A percentile compares a stretch with the other conserved stretches of the same genome.
phyloP scores from a whole-genome alignment of 139 green algal genomes.

The Auxenochlorella protothecoides region DNA sequence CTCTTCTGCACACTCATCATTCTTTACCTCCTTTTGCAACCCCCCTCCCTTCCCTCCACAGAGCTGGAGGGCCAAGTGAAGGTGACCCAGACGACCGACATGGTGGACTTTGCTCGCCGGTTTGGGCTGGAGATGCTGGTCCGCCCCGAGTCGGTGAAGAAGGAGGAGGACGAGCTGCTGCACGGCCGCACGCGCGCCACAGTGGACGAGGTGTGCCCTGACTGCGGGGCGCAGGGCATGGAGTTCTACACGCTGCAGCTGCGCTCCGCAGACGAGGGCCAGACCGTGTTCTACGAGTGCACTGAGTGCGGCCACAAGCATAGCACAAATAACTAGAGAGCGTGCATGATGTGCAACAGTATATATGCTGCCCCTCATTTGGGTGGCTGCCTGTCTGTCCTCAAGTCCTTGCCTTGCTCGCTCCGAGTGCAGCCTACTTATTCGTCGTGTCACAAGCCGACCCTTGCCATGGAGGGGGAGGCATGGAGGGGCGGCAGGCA shows the following conservation, averaged over 20 bases:
- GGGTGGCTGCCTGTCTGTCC: not conserved
- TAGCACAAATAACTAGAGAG: constrained; percentile 32
- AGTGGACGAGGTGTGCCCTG: constrained; percentile 68
- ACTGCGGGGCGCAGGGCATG: constrained; percentile 59
- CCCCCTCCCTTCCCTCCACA: constrained; percentile 1
- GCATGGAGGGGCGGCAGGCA: no score
- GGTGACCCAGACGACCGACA: constrained; percentile 18
- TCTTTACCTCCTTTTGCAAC: not conserved
- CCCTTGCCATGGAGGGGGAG: no score
- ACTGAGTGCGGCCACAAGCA: constrained; percentile 51
- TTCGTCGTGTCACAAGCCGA: no score
- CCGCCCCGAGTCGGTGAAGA: constrained; percentile 19
- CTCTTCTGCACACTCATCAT: not conserved
- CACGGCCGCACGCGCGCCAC: constrained; percentile 13
- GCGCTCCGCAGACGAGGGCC: constrained; percentile 80
- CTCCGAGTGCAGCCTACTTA: no score
- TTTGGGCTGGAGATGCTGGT: constrained; percentile 69
- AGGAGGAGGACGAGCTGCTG: constrained; percentile 40
- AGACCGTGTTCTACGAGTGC: constrained; percentile 90
- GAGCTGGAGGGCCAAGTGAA: constrained; percentile 18
- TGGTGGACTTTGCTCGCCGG: constrained; percentile 44
- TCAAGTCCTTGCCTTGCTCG: no score
- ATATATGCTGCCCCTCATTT: no score
- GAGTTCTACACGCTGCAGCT: constrained; percentile 92
- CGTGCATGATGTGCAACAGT: not conserved